Evolutionary conservation across 176 grass and related monocot genomes (phyloP).

Genomic region (Oropetium thomaeum): DNA sequence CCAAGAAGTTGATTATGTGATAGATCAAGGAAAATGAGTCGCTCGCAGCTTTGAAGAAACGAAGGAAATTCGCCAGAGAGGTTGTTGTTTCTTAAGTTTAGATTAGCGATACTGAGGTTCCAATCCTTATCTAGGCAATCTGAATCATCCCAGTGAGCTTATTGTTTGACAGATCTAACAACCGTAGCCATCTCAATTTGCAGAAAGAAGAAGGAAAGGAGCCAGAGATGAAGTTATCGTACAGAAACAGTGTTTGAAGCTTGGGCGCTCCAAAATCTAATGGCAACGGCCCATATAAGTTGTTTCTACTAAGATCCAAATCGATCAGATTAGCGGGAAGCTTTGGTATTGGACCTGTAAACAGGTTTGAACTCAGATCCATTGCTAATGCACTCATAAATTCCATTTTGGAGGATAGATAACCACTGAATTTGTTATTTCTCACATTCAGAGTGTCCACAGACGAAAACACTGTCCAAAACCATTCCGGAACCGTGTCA

Average conservation of each 20-base stretch:
- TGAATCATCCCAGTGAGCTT: background rate
- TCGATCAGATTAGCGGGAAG: background rate
- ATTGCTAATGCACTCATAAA: background rate
- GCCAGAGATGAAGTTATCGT: slow-evolving; percentile 33
- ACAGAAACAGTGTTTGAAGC: background rate
- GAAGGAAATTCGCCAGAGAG: slow-evolving; percentile 23
- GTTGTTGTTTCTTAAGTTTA: slow-evolving; percentile 19
- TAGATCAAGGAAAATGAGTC: background rate
- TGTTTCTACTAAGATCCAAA: slow-evolving; percentile 35
- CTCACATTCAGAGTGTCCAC: background rate
- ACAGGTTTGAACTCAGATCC: slow-evolving; percentile 28
- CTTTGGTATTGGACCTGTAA: slow-evolving; percentile 22
- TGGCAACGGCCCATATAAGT: slow-evolving; percentile 27
- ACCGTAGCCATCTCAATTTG: background rate
- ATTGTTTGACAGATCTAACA: slow-evolving; percentile 28
- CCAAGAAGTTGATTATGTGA: background rate
- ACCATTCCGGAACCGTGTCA: slow-evolving; percentile 22
- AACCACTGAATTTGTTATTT: slow-evolving; percentile 26
- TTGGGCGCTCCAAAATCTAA: background rate
- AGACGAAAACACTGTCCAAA: slow-evolving; percentile 7
- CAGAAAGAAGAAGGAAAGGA: slow-evolving; percentile 37
- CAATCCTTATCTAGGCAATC: background rate
- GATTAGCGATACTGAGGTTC: too few relatives aligned
- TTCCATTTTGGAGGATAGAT: background rate
- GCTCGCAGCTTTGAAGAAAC: background rate